A percentile compares a stretch with the other conserved stretches of the same genome.
These are phyloP conservation scores for Lepiota venenata DNA, from an alignment of 768 basidiomycete genomes.

Conservation along the genomic window DNA sequence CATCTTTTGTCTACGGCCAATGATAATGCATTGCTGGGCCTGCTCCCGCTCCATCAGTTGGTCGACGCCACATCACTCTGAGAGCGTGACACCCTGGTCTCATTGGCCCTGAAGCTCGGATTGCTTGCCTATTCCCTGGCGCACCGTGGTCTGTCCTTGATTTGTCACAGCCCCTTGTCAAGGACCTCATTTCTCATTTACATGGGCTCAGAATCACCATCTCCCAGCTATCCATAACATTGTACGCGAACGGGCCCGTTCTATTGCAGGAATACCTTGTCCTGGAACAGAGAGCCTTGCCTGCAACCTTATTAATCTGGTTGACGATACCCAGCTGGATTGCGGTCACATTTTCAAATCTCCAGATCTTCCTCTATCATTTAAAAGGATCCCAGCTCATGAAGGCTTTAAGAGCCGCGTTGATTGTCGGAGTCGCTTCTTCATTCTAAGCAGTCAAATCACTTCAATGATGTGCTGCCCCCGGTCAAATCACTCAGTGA, in stretches of 20 bases:
- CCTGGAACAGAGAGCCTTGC: background rate
- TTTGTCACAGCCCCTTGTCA: conserved; percentile 11
- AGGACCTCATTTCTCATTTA: conserved; percentile 17
- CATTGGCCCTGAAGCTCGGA: conserved; percentile 32
- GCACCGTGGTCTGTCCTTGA: conserved; percentile 13
- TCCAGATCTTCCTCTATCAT: conserved; percentile 7
- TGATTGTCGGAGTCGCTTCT: conserved; percentile 24
- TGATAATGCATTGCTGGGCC: conserved; percentile 31
- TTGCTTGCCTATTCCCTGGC: conserved; percentile 24
- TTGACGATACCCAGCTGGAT: background rate
- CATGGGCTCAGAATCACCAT: conserved; percentile 24
- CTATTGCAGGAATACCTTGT: conserved; percentile 20
- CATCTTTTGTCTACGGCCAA: conserved; percentile 31
- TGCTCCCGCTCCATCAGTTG: conserved; percentile 30
- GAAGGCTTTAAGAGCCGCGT: conserved; percentile 25
- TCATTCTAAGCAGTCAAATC: conserved; percentile 16
- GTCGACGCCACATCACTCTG: conserved; percentile 21
- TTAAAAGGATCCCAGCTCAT: conserved; percentile 36
- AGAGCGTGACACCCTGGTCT: conserved; percentile 13
- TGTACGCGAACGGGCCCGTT: conserved; percentile 30
- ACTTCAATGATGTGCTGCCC: conserved; percentile 39
- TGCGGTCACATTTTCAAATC: background rate
- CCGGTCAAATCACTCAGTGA: conserved; percentile 32
- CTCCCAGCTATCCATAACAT: conserved; percentile 24
- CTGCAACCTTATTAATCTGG: background rate